Percentiles rank a stretch among this genome's conserved stretches.
Conservation (phyloP, 2,329 filamentous ascomycete genomes). For the Diaporthe destruens region DNA sequence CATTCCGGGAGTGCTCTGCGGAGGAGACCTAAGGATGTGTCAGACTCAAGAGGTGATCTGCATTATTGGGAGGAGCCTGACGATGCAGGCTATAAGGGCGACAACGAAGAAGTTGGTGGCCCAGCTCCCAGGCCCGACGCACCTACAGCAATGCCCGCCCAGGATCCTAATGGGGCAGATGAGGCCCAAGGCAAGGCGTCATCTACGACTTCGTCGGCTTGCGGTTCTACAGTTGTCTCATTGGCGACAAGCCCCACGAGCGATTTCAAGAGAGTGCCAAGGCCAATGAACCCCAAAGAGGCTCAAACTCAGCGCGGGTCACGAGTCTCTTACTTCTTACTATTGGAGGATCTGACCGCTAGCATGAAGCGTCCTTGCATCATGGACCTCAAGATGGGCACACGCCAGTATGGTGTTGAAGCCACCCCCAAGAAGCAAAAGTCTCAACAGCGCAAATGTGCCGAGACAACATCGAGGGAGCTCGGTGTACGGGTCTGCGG, state of each 20-base stretch:
- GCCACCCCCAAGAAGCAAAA: constrained; percentile 91
- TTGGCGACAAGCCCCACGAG: constrained; percentile 54
- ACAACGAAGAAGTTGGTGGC: constrained; percentile 61
- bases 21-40: constrained; percentile 78
- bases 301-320: constrained; percentile 73
- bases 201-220: constrained; percentile 50
- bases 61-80: constrained; percentile 93
- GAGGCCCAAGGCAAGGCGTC: constrained; percentile 38
- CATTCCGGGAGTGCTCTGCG: constrained; percentile 90
- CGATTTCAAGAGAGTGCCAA: constrained; percentile 61
- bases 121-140: constrained; percentile 39
- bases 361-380: constrained; percentile 98
- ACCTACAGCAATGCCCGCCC: constrained; percentile 30
- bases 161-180: constrained; percentile 35
- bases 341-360: constrained; percentile 94
- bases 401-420: constrained; percentile 94
- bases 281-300: constrained; percentile 82
- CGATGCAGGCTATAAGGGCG: constrained; percentile 82
- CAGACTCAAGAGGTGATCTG: constrained; percentile 78
- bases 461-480: constrained; percentile 89
- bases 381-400: constrained; percentile 98
- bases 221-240: constrained; percentile 50
- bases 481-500: constrained; percentile 95
- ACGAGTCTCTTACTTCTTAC: constrained; percentile 90
- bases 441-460: constrained; percentile 93